phyloP scores from a whole-genome alignment of 2,329 filamentous ascomycete genomes.

The Cladophialophora psammophila region DNA sequence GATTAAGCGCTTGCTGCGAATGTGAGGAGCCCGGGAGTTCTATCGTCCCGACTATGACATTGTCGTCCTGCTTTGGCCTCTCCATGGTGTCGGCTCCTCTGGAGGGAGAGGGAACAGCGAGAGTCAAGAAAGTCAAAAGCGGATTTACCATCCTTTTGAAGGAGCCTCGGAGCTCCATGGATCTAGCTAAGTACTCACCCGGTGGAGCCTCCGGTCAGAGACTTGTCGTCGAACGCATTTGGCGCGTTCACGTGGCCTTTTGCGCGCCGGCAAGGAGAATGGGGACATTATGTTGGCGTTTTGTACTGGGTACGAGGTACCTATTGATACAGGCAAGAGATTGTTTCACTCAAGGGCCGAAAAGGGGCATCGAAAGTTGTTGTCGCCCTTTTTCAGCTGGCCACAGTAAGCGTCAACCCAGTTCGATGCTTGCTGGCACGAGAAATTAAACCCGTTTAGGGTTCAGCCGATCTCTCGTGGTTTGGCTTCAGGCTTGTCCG shows the following conservation, averaged over 20 bases:
- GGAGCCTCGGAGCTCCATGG: neutral
- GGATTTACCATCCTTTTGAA: neutral
- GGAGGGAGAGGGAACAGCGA: neutral
- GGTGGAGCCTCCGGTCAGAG: neutral
- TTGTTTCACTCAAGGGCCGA: neutral
- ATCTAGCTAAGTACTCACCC: neutral
- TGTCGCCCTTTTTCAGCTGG: neutral
- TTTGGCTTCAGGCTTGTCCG: conserved; percentile 9
- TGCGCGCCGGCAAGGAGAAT: neutral
- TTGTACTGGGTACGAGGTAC: neutral
- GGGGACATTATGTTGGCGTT: neutral
- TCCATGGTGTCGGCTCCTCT: neutral
- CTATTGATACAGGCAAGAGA: neutral
- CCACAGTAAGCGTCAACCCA: neutral
- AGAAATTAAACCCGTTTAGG: neutral
- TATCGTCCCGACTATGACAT: neutral
- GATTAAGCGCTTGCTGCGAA: neutral
- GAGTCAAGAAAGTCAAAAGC: neutral
- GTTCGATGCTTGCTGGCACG: neutral
- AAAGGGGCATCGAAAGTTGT: neutral
- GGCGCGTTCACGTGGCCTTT: neutral
- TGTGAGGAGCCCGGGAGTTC: neutral
- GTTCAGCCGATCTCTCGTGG: conserved; percentile 11
- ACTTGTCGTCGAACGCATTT: neutral
- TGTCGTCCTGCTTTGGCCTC: neutral